phyloP scores from a whole-genome alignment of 805 yeast species.

The Ogataea pini region DNA sequence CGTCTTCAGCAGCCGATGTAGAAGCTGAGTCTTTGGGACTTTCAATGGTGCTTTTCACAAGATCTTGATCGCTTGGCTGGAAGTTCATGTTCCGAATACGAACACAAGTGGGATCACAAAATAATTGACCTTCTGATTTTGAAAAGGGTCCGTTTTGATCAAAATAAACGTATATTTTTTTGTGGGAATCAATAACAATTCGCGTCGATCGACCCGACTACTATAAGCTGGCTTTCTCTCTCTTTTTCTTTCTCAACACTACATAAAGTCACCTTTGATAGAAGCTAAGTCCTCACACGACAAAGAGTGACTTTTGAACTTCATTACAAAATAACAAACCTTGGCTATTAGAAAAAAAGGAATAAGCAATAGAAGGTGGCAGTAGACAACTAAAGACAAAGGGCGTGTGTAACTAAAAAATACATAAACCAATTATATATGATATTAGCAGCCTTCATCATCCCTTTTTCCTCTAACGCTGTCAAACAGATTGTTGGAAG shows the following conservation, averaged over 20 bases:
- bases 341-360: slow-evolving; percentile 1
- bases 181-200: too few relatives aligned
- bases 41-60: background rate
- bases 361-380: slow-evolving; percentile 1
- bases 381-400: slow-evolving; percentile 5
- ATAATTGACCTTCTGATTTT: too few relatives aligned
- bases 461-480: background rate
- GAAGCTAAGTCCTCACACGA: too few relatives aligned
- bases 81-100: background rate
- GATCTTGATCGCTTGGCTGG: background rate
- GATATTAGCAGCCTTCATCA: background rate
- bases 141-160: background rate
- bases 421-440: background rate
- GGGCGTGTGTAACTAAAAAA: background rate
- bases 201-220: slow-evolving; percentile 16
- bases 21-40: background rate
- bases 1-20: background rate
- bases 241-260: too few relatives aligned
- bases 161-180: background rate
- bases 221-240: too few relatives aligned
- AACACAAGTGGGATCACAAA: too few relatives aligned
- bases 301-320: background rate
- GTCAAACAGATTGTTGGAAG: too few relatives aligned
- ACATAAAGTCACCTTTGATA: too few relatives aligned
- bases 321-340: slow-evolving; percentile 2